phyloP scores from a whole-genome alignment of 1,284 basidiomycete genomes.

The Leccinum ambiguum region DNA sequence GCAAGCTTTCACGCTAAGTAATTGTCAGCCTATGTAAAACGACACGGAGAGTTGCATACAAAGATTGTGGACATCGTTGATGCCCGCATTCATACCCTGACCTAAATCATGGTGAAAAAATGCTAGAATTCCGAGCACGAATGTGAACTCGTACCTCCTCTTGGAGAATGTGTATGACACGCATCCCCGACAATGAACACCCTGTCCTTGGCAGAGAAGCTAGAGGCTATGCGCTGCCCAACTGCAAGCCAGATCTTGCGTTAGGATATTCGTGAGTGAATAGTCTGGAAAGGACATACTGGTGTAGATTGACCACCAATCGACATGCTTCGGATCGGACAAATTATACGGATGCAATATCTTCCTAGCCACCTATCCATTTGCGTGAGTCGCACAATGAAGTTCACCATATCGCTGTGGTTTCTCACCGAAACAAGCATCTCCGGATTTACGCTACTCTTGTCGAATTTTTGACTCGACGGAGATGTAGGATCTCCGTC shows the following conservation, averaged over 20 bases:
- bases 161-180: conserved; percentile 1
- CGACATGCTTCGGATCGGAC: background rate
- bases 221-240: background rate
- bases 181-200: background rate
- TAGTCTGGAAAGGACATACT: background rate
- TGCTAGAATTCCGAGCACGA: background rate
- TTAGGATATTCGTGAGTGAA: background rate
- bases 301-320: background rate
- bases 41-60: background rate
- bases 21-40: background rate
- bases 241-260: background rate
- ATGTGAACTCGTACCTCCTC: background rate
- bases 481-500: background rate
- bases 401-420: too few species aligned
- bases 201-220: background rate
- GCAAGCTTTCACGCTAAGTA: background rate
- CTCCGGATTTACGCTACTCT: background rate
- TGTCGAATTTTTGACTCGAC: background rate
- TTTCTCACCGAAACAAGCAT: background rate
- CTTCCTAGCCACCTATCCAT: background rate
- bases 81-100: conserved; percentile 3
- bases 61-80: background rate
- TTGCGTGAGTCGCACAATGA: too few species aligned
- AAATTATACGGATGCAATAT: background rate
- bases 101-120: background rate